Conservation (phyloP, 2,329 filamentous ascomycete species). For the Fusarium virguliforme region DNA sequence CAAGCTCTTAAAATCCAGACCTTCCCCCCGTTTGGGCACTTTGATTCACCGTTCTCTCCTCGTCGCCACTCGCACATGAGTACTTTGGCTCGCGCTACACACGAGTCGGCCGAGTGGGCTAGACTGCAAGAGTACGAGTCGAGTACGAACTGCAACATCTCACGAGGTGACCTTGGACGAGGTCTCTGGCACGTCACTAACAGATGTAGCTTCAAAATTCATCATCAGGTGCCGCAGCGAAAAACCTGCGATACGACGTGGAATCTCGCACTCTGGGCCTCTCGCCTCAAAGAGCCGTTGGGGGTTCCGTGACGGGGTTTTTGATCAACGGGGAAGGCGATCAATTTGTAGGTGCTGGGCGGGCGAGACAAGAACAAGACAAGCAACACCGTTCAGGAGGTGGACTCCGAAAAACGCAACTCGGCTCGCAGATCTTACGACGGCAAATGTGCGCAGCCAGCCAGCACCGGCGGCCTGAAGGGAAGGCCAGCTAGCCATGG, state of each 20-base stretch:
- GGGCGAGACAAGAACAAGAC: slow-evolving; percentile 10
- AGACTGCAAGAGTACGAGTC: slow-evolving; percentile 24
- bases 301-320: not conserved
- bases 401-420: slow-evolving; percentile 27
- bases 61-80: slow-evolving; percentile 32
- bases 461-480: slow-evolving; percentile 30
- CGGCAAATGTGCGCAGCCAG: slow-evolving; percentile 28
- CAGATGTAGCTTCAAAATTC: slow-evolving; percentile 10
- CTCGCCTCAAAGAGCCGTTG: not conserved
- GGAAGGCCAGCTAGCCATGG: not conserved
- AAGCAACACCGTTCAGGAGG: slow-evolving; percentile 26
- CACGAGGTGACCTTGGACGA: not conserved
- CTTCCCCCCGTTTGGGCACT: slow-evolving; percentile 7
- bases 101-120: slow-evolving; percentile 38
- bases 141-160: slow-evolving; percentile 29
- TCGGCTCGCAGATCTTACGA: slow-evolving; percentile 47
- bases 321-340: slow-evolving; percentile 12
- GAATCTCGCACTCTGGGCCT: slow-evolving; percentile 20
- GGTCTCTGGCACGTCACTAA: not conserved
- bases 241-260: slow-evolving; percentile 38
- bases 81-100: slow-evolving; percentile 18
- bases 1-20: slow-evolving; percentile 14
- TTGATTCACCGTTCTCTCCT: slow-evolving; percentile 26
- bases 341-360: slow-evolving; percentile 23
- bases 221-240: slow-evolving; percentile 34